Base-by-base conservation (phyloP, 2,329 filamentous ascomycete species). In the Arthrobotrys sphaeroides region DNA sequence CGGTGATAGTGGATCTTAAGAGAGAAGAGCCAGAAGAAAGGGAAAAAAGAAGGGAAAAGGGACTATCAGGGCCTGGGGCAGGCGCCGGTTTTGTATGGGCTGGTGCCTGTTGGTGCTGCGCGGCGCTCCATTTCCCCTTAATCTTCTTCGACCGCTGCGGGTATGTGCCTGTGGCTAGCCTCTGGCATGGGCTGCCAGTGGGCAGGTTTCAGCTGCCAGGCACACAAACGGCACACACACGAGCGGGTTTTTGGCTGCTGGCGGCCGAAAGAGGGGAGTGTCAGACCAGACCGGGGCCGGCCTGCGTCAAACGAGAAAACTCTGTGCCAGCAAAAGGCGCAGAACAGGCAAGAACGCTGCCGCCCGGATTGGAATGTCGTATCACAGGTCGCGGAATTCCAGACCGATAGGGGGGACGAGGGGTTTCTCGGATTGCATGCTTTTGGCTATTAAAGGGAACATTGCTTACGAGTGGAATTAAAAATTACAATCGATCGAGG, bases 181-280 rank as follows among this genome's bases (percentile, higher is more conserved):
- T 57, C 7, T 55, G 68, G 68, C 68, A 73, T 73, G 68, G 51
- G 47, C 59, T 57, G 51, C 51, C 51, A 36, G 53, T 62, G 61
- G 61, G 55, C 45, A 68, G 62, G 70, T 74, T 74, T 74, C 70
- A 74, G 36, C 59, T 65, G 70, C 62, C 70, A 67, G 45, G 62
- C 61, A 62, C 61, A 62, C 60, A 24, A 55, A 66, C 36, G 24
- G 57, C 57, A 61, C 38, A 43, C 49, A n/a, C 55, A 42, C 36
- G 36, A 42, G 36, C 36, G 22, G 36, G 33, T 60, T 45, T 60
- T 60, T 45, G 13, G 13, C 40, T 60, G n/a, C 20, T 42, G 4
- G 53, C 38, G 18, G 53, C 45, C 49, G n/a, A 26, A 64, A 38
- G 42, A 18, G n/a, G 38, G 26, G 20, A 57, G 42, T 22, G n/a